phyloP scores from a whole-genome alignment of 768 basidiomycete species.

The Stropharia rugosoannulata region DNA sequence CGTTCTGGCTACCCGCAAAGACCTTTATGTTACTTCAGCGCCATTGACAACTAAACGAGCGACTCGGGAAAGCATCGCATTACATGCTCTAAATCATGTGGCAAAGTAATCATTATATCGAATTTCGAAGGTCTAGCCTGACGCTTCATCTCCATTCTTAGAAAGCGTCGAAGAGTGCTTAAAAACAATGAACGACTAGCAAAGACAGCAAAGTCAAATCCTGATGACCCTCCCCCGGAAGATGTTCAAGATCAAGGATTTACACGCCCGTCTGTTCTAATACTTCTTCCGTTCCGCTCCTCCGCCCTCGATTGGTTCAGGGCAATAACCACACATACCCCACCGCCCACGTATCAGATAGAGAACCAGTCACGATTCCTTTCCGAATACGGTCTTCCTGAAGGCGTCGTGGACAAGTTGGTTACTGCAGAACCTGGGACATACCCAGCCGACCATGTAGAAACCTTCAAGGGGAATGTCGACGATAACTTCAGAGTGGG shows the following conservation, averaged over 20 bases:
- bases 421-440: conserved; percentile 67
- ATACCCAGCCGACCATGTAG: conserved; percentile 87
- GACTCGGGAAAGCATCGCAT: conserved; percentile 65
- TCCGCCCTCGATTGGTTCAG: conserved; percentile 81
- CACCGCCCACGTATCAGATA: conserved; percentile 71
- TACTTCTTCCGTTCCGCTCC: conserved; percentile 93
- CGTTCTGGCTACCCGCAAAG: conserved; percentile 63
- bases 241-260: conserved; percentile 96
- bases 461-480: conserved; percentile 94
- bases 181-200: conserved; percentile 95
- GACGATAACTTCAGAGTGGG: conserved; percentile 95
- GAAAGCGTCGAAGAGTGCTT: conserved; percentile 86
- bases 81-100: conserved; percentile 89
- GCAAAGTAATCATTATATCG: conserved; percentile 60
- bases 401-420: conserved; percentile 79
- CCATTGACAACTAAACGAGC: conserved; percentile 62
- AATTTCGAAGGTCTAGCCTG: neutral
- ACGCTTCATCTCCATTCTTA: conserved; percentile 26
- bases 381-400: conserved; percentile 79
- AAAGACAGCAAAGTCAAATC: conserved; percentile 57
- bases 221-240: conserved; percentile 55
- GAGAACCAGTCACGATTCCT: conserved; percentile 87
- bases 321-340: conserved; percentile 76
- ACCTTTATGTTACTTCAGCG: conserved; percentile 72
- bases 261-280: conserved; percentile 90